Conservation (phyloP, 1,284 basidiomycete species). For the Trametes versicolor region DNA sequence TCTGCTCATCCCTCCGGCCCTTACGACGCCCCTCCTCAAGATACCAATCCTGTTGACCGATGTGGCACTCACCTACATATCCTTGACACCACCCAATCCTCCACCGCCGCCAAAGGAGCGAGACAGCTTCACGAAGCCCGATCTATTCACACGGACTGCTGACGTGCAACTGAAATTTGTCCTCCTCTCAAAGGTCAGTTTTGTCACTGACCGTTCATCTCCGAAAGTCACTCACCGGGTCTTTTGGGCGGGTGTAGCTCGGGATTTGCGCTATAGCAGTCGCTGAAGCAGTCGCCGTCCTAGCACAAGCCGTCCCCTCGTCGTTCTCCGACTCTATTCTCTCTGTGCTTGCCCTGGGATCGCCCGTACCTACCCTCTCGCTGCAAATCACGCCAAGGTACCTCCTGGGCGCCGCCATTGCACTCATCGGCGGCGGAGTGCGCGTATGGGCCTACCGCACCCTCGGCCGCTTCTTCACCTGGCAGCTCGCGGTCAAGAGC, state of each 20-base stretch:
- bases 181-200: constrained; percentile 6
- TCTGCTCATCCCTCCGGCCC: neutral
- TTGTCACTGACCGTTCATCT: neutral
- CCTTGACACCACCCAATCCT: constrained; percentile 11
- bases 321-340: constrained; percentile 6
- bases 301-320: constrained; percentile 8
- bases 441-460: constrained; percentile 17
- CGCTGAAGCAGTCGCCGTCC: constrained; percentile 5
- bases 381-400: neutral
- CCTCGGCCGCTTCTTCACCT: constrained; percentile 27
- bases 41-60: constrained; percentile 6
- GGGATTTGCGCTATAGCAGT: neutral
- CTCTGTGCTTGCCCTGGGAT: neutral
- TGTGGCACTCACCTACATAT: constrained; percentile 7
- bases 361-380: neutral
- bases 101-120: constrained; percentile 6
- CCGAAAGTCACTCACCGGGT: neutral
- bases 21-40: constrained; percentile 10
- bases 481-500: constrained; percentile 16
- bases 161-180: constrained; percentile 1
- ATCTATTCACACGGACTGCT: constrained; percentile 9
- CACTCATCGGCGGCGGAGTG: constrained; percentile 9
- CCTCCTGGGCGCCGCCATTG: constrained; percentile 9
- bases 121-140: constrained; percentile 10
- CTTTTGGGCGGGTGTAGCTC: neutral